These are phyloP conservation scores for Pneumocystis jirovecii DNA, from an alignment of 1,139 yeast genomes.

Conservation along the genomic window DNA sequence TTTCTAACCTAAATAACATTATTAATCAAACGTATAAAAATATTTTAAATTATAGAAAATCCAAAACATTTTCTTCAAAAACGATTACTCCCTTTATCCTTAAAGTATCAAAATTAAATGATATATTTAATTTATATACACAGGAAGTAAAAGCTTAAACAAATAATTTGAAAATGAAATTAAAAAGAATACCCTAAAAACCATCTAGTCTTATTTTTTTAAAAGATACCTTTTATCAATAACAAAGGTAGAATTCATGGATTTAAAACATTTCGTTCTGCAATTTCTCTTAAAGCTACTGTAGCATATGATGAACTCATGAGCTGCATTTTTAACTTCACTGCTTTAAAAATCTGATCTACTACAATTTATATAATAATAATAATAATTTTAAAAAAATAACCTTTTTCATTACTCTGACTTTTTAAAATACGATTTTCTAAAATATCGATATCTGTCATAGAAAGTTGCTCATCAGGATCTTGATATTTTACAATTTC, in stretches of 20 bases:
- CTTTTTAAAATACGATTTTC: conserved; percentile 17
- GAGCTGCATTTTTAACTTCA: conserved; percentile 59
- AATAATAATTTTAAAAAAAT: conserved; percentile 6
- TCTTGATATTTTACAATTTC: conserved; percentile 45
- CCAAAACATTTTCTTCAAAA: too few species aligned
- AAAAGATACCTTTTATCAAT: neutral
- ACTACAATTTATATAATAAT: neutral
- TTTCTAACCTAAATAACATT: too few species aligned
- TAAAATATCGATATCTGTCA: conserved; percentile 65
- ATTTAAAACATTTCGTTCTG: conserved; percentile 28
- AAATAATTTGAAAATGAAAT: neutral
- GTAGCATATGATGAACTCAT: conserved; percentile 92
- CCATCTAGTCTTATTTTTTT: neutral
- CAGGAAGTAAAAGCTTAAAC: too few species aligned
- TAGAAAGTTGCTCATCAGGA: conserved; percentile 53
- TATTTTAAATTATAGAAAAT: too few species aligned
- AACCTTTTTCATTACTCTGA: conserved; percentile 14
- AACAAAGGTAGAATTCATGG: conserved; percentile 22
- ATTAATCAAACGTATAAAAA: too few species aligned
- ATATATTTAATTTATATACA: too few species aligned
- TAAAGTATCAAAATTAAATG: too few species aligned
- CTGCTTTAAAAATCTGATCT: conserved; percentile 25
- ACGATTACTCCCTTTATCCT: too few species aligned
- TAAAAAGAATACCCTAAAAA: neutral
- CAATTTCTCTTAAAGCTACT: conserved; percentile 54